Evolutionary conservation across 1,284 basidiomycete species (phyloP), one percentile per base, ranked within the genome.

Genomic region (Tilletia walkeri): DNA sequence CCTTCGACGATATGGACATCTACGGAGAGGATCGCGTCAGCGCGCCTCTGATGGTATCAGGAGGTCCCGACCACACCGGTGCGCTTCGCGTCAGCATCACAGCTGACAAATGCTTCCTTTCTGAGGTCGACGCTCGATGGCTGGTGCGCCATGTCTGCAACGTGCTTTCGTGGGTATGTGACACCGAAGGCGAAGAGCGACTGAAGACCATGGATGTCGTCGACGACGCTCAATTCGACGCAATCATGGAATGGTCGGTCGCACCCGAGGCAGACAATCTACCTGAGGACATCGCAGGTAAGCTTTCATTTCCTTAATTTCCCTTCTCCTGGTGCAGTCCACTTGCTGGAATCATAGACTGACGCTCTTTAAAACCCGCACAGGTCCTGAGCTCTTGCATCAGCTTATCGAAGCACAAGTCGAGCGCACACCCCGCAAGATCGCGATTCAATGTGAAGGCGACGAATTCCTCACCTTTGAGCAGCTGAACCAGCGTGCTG

Each of bases 181-280:
- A 49, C 48, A 49, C 48, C 48, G 48, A 49, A 49, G 48, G 48
- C 48, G 14, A 49, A n/a, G n/a, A 49, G 48, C 48, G n/a, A n/a
- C 48, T 49, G 14, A 12, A 49, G n/a, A n/a, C n/a, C n/a, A 12
- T 49, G 48, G 48, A 49, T n/a, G n/a, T 49, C n/a, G 48, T 49
- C 48, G 48, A 49, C 48, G 48, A 49, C 48, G 48, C n/a, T n/a
- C 48, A 49, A 49, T n/a, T 49, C 48, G 48, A 49, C n/a, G 48
- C 48, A 12, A 49, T 49, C 48, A 49, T 49, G 48, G 48, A 49
- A n/a, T 49, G 48, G 48, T 49, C 48, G 12, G 48, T 49, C n/a
- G 14, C 12, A 12, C 48, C 48, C 14, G 24, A 30, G 24, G 24
- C 24, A 30, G 24, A 30, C 24, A 30, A 30, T 30, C 24, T 30